Base-by-base conservation (phyloP, 139 green algal species). In the Eudorina sp. region DNA sequence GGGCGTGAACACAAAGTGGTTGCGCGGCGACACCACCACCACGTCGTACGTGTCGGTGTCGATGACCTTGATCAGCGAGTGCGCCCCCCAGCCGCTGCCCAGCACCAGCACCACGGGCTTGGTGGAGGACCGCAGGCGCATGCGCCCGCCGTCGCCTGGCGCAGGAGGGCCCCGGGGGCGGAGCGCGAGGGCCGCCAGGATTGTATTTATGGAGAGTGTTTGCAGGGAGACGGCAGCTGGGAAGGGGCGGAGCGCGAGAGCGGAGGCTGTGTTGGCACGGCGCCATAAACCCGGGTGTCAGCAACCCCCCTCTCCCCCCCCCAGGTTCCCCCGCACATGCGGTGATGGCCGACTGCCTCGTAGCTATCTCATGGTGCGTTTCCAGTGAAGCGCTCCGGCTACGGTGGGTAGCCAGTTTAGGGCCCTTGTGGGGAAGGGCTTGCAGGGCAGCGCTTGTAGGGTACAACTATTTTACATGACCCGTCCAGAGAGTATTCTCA, bases 1-100 rank as follows among this genome's bases (percentile, higher is more conserved):
- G 78, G 95, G 95, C 4, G 95, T 97, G 90, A 97, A 97, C n/a
- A 97, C 23, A 62, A 97, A 96, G 90, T 94, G 86, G 89, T 96
- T 97, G 84, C 92, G 87, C 0, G 95, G 95, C 11, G 80, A 92
- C 14, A 97, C 84, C 25, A 92, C 74, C 2, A 97, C 84, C 62
- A 96, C 93, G 40, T 97, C 94, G 76, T 91, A 96, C 51, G 45
- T n/a, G n/a, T 96, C 94, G 0, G 78, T 86, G 81, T 97, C 95
- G 53, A 97, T 91, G 38, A 96, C 93, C 91, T 94, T 95, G 69
- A 89, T 70, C 5, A 92, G 73, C 0, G 90, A 85, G 83, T 94
- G 91, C 41, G 92, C 90, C 25, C 73, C 93, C 93, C 93, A 96
- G 14, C 93, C 93, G 36, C 85, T 89, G 55, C 93, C 93, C 88